Base-by-base conservation (phyloP, 2,329 filamentous ascomycete species). In the Biscogniauxia mediterranea region DNA sequence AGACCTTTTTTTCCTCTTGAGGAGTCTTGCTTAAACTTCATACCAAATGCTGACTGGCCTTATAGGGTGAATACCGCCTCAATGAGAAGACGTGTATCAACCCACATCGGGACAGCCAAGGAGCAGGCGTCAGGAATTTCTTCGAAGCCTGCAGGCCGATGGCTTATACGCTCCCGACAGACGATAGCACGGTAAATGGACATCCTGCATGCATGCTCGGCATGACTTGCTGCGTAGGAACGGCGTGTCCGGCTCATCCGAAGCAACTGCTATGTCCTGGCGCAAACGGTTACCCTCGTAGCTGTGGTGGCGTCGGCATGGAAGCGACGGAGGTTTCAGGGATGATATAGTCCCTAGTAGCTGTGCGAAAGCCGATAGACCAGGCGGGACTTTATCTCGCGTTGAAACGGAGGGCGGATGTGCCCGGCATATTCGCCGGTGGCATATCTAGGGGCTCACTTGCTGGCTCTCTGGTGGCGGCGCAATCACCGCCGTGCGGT, bases 211-310 rank as follows among this genome's bases (percentile, higher is more conserved):
- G 67, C 52, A 54, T 61, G 20, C 52, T 51, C 7, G 60, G 50
- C 38, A 60, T 63, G 46, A 55, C n/a, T 8, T 70, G 68, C 56
- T 70, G 68, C 56, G 62, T 70, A 2, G 68, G 68, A 4, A 68
- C 64, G 0, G 63, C 62, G 19, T 70, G 68, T 54, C 54, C 57
- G 11, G 60, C 63, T 11, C 59, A 70, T 53, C 67, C 67, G 7
- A 25, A 52, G 3, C 68, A 70, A 64, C 19, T 28, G 28, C 20
- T 65, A 32, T 68, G 67, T 19, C 62, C 65, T 13, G 56, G 13
- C 3, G 28, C 17, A 25, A 49, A 61, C 20, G 66, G 66, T 3
- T n/a, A 42, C 20, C 55, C 61, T 13, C 15, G 55, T 13, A 21
- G n/a, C 1, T 69, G 67, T 23, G 32, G 50, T 21, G 25, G 21